Percentiles rank a stretch among this genome's conserved stretches.
phyloP scores from a whole-genome alignment of 495 filamentous ascomycete species.

The Aspergillus diversus region DNA sequence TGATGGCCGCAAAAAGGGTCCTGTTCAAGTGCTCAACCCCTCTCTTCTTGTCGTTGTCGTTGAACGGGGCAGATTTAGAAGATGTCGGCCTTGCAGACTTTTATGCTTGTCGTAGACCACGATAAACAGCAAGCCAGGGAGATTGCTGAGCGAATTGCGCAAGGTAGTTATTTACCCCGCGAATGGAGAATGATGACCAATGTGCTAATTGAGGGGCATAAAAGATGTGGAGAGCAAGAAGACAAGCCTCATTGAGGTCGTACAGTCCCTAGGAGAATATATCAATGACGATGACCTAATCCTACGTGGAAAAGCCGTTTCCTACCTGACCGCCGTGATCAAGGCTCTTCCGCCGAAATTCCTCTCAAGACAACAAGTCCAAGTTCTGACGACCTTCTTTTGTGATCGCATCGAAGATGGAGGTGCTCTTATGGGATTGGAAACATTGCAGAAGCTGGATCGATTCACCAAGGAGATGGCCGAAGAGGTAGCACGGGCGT shows the following conservation, averaged over 20 bases:
- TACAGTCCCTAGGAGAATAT: conserved; percentile 70
- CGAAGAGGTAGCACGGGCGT: conserved; percentile 53
- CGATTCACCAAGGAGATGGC: conserved; percentile 55
- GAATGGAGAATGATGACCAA: background rate
- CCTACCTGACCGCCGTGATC: conserved; percentile 70
- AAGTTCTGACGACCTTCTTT: conserved; percentile 62
- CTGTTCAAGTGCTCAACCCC: conserved; percentile 24
- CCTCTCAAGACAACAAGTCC: conserved; percentile 68
- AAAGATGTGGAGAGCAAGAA: conserved; percentile 65
- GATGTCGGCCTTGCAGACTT: conserved; percentile 67
- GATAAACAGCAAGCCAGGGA: conserved; percentile 61
- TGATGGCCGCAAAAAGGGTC: conserved; percentile 31
- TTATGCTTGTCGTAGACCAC: conserved; percentile 66
- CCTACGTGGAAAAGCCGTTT: conserved; percentile 66
- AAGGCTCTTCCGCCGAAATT: conserved; percentile 57
- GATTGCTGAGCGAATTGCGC: conserved; percentile 62
- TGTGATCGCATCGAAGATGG: conserved; percentile 66
- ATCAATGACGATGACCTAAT: conserved; percentile 71
- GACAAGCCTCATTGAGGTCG: conserved; percentile 65
- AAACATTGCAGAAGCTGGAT: conserved; percentile 49
- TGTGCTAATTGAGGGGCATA: conserved; percentile 22
- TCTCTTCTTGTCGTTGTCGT: background rate
- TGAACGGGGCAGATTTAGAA: conserved; percentile 30
- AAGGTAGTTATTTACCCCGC: conserved; percentile 45
- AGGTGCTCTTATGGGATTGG: conserved; percentile 53